Base-by-base conservation (phyloP, 768 basidiomycete species). In the Agrocybe praecox region DNA sequence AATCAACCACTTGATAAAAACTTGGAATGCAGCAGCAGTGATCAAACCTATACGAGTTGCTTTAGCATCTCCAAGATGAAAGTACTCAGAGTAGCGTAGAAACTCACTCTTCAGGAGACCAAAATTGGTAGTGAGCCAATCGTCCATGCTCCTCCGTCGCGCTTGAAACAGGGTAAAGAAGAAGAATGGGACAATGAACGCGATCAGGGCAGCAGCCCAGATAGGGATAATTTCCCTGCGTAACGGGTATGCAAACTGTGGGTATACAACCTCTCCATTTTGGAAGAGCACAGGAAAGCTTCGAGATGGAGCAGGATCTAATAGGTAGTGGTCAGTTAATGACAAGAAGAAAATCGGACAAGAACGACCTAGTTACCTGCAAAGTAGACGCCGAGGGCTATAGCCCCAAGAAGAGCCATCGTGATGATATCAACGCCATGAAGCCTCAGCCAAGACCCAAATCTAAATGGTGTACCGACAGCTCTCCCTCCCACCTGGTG, bases 361-460 rank as follows among this genome's bases (percentile, higher is more conserved):
- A 24, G 24, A 21, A 26, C 12, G 12, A 49, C 36, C 1, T n/a
- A 66, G 69, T 51, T 65, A 76, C 76, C 63, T 49, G 81, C 83
- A 61, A 78, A 74, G 64, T 85, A 83, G 4, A 84, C 76, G 17
- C 83, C 84, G 15, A 85, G 66, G 0, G 78, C 80, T 50, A 76
- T 52, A n/a, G 76, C 76, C n/a, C 81, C 83, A 75, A 84, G 81
- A n/a, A 79, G 64, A 0, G 76, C 78, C 82, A 86, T 82, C 1
- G 82, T 83, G 23, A 85, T 70, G 12, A 85, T 61, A 58, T 85
- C 83, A 46, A 80, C 64, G 6, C 72, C 76, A 72, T 84, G 80
- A 6, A 81, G 73, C 53, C 77, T 71, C 15, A 82, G 29, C 80
- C 80, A 82, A 0, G 65, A 55, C 12, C 67, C 68, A 34, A 77